phyloP scores from a whole-genome alignment of 2,329 filamentous ascomycete genomes.

The Aspergillus neotritici region DNA sequence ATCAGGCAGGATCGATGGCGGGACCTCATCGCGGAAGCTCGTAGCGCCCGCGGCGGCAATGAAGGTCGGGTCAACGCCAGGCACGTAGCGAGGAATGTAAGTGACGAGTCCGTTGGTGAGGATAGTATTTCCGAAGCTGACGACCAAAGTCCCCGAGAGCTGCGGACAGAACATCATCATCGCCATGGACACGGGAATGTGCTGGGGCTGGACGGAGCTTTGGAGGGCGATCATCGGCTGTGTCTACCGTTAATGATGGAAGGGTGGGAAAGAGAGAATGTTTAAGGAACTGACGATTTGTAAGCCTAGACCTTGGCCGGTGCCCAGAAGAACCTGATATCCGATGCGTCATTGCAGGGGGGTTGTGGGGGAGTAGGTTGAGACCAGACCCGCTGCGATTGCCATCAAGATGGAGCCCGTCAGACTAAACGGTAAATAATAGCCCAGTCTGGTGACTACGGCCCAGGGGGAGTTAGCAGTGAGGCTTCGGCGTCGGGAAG shows the following conservation, averaged over 20 bases:
- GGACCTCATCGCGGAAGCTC: conserved; percentile 35
- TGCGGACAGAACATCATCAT: conserved; percentile 38
- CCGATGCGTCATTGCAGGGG: conserved; percentile 42
- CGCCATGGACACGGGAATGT: conserved; percentile 39
- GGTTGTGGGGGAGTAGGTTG: conserved; percentile 35
- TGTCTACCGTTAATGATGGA: not conserved
- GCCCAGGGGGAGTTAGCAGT: not conserved
- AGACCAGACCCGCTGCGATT: conserved; percentile 39
- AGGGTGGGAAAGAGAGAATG: not conserved
- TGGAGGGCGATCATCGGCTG: conserved; percentile 40
- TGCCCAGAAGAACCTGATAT: conserved; percentile 43
- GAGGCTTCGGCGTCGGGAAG: not conserved
- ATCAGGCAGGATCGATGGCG: conserved; percentile 19
- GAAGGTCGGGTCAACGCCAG: conserved; percentile 27
- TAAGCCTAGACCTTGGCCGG: conserved; percentile 35
- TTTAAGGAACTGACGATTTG: conserved; percentile 17
- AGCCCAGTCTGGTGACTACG: conserved; percentile 26
- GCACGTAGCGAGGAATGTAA: conserved; percentile 28
- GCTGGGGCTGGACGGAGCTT: conserved; percentile 28
- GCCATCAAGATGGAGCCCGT: conserved; percentile 25
- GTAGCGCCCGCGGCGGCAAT: conserved; percentile 43
- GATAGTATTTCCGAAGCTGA: conserved; percentile 49
- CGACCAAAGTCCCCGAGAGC: conserved; percentile 45
- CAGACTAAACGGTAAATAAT: conserved; percentile 31
- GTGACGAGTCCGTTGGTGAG: conserved; percentile 40